A percentile compares a stretch with the other conserved stretches of the same genome.
These are phyloP conservation scores for Malus sylvestris DNA, from an alignment of 306 rosid genomes.

Conservation along the genomic window DNA sequence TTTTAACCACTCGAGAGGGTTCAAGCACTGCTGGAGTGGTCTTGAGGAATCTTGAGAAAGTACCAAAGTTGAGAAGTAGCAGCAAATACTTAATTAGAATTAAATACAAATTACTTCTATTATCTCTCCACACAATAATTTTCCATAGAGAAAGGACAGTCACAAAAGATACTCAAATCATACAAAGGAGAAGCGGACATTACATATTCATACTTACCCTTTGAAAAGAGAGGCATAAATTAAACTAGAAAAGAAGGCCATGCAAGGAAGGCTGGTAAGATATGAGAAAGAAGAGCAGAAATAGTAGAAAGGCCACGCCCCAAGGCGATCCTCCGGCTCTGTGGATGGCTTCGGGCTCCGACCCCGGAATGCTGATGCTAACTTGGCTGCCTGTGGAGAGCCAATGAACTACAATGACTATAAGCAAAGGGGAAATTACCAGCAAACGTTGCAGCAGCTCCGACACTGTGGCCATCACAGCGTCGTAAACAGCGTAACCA, in stretches of 20 bases:
- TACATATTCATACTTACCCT: background rate
- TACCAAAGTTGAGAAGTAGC: background rate
- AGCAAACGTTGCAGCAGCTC: constrained; percentile 59
- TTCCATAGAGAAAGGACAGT: background rate
- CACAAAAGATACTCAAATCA: background rate
- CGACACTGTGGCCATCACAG: constrained; percentile 56
- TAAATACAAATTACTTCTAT: background rate
- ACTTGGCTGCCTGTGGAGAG: constrained; percentile 53
- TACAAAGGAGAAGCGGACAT: background rate
- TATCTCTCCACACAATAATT: background rate
- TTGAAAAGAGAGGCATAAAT: background rate
- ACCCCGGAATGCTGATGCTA: constrained; percentile 61
- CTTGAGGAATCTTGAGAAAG: background rate
- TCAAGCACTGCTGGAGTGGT: too few species aligned
- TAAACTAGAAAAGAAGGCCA: constrained; percentile 27
- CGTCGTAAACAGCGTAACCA: constrained; percentile 49
- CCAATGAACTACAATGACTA: constrained; percentile 62
- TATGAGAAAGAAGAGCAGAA: constrained; percentile 49
- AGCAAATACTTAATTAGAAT: background rate
- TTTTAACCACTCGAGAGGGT: background rate
- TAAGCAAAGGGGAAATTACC: constrained; percentile 59
- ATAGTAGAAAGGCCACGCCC: constrained; percentile 60
- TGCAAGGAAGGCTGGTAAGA: constrained; percentile 60
- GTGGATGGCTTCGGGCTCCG: constrained; percentile 61
- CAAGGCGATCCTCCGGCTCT: constrained; percentile 72